A percentile compares a stretch with the other conserved stretches of the same genome.
Conservation (phyloP, 345 rosid species). For the Erodium maritimum region DNA sequence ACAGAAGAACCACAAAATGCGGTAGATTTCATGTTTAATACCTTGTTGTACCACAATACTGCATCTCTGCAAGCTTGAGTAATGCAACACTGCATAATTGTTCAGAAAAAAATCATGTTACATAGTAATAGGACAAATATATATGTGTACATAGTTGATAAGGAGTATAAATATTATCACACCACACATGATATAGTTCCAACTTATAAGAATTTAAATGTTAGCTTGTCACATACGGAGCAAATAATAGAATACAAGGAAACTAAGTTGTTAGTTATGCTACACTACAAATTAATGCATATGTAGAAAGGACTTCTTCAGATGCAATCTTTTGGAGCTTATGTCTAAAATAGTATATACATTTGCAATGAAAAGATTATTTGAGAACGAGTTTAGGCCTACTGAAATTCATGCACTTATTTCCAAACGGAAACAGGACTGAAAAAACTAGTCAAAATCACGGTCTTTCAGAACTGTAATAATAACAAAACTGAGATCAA, state of each 20-base stretch:
- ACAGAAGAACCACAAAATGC: neutral
- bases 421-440: too few species aligned
- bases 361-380: too few species aligned
- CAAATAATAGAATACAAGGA: too few species aligned
- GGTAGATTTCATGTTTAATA: slow-evolving; percentile 15
- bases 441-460: neutral
- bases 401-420: too few species aligned
- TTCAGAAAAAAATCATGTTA: slow-evolving; percentile 9
- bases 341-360: too few species aligned
- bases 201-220: too few species aligned
- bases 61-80: slow-evolving; percentile 75
- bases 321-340: neutral
- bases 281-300: neutral
- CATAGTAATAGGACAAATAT: neutral
- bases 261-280: neutral
- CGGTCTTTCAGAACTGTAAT: neutral
- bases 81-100: slow-evolving; percentile 62
- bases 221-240: neutral
- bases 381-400: too few species aligned
- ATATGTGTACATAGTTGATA: neutral
- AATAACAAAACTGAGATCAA: neutral
- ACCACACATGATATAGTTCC: neutral
- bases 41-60: slow-evolving; percentile 98
- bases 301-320: neutral
- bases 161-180: neutral